phyloP scores from a whole-genome alignment of 805 yeast species.

The Ascoidea rubescens region DNA sequence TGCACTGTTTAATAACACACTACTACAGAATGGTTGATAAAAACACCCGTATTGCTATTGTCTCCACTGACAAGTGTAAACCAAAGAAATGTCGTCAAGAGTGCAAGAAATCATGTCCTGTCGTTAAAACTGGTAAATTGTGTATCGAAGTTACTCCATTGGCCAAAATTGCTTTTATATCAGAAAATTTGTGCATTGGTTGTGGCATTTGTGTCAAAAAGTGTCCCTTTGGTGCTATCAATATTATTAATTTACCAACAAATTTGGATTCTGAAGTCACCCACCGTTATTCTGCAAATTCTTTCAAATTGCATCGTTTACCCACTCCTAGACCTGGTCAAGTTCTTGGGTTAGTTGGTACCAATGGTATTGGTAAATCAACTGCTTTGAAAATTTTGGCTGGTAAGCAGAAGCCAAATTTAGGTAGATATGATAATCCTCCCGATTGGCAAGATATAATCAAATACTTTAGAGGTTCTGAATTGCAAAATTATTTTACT shows the following conservation, averaged over 20 bases:
- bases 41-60: slow-evolving; percentile 87
- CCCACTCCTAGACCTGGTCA: slow-evolving; percentile 99
- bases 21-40: slow-evolving; percentile 20
- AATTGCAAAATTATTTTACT: slow-evolving; percentile 90
- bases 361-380: slow-evolving; percentile 98
- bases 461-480: slow-evolving; percentile 89
- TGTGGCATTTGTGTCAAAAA: slow-evolving; percentile 99
- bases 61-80: slow-evolving; percentile 87
- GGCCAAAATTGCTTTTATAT: slow-evolving; percentile 85
- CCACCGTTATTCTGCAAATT: slow-evolving; percentile 94
- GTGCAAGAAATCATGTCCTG: slow-evolving; percentile 95
- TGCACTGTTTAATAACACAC: no score
- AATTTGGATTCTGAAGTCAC: slow-evolving; percentile 87
- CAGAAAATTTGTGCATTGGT: slow-evolving; percentile 92
- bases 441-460: slow-evolving; percentile 96
- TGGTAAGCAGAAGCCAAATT: slow-evolving; percentile 94
- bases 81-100: slow-evolving; percentile 98
- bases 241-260: slow-evolving; percentile 91
- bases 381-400: slow-evolving; percentile 94
- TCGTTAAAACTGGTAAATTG: slow-evolving; percentile 91
- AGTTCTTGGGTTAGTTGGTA: slow-evolving; percentile 93
- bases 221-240: slow-evolving; percentile 96
- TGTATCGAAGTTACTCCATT: slow-evolving; percentile 94
- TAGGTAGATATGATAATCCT: slow-evolving; percentile 89
- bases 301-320: slow-evolving; percentile 90